phyloP scores from a whole-genome alignment of 805 yeast species.

The Blastobotrys americana region DNA sequence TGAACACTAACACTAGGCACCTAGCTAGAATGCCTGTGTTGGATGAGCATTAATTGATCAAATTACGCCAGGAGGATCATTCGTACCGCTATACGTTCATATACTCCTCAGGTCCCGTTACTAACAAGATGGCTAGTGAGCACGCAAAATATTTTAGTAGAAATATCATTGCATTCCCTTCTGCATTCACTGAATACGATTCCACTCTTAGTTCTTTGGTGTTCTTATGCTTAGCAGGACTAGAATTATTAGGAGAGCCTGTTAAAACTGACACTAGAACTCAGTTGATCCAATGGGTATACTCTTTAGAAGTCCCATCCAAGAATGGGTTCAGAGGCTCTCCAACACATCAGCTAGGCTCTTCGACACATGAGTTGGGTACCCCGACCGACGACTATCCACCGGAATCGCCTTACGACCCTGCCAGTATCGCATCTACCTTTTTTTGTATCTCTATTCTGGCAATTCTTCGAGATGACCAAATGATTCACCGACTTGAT shows the following conservation, averaged over 20 bases:
- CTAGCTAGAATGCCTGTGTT: too few relatives aligned
- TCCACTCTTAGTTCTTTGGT: constrained; percentile 62
- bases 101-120: background rate
- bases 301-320: constrained; percentile 38
- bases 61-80: too few relatives aligned
- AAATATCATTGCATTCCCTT: constrained; percentile 49
- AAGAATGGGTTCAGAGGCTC: constrained; percentile 55
- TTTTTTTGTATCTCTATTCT: constrained; percentile 62
- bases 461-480: constrained; percentile 43
- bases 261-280: constrained; percentile 19
- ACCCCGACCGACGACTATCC: background rate
- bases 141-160: constrained; percentile 39
- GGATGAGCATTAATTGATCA: too few relatives aligned
- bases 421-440: constrained; percentile 66
- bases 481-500: constrained; percentile 34
- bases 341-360: constrained; percentile 33
- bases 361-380: background rate
- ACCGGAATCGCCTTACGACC: constrained; percentile 37
- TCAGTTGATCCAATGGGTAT: constrained; percentile 35
- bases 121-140: constrained; percentile 2
- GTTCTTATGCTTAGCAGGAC: constrained; percentile 61
- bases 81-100: too few relatives aligned
- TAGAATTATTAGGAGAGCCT: constrained; percentile 39
- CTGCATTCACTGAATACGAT: constrained; percentile 53
- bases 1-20: too few relatives aligned